phyloP scores from a whole-genome alignment of 2,329 filamentous ascomycete genomes.

The Penicillium sumatraense region DNA sequence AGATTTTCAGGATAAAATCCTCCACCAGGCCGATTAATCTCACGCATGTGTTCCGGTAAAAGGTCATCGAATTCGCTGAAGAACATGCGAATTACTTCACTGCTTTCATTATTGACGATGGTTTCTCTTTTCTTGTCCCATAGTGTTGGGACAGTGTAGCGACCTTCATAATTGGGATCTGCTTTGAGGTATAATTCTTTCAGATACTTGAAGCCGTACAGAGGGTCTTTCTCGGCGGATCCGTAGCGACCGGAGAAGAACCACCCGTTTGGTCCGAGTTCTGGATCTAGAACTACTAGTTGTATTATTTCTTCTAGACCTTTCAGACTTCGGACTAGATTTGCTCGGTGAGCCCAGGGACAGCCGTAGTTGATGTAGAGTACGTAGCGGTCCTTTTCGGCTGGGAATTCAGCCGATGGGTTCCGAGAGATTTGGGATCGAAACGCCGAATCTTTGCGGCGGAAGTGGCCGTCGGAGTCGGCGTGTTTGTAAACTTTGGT shows the following conservation, averaged over 20 bases:
- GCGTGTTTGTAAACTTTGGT: conserved; percentile 36
- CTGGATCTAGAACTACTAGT: conserved; percentile 48
- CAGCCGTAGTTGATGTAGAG: conserved; percentile 66
- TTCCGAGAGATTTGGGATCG: conserved; percentile 60
- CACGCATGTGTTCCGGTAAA: conserved; percentile 61
- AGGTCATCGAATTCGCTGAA: conserved; percentile 74
- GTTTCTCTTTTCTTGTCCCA: conserved; percentile 76
- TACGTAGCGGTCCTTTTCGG: conserved; percentile 64
- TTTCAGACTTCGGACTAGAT: conserved; percentile 55
- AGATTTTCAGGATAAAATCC: conserved; percentile 69
- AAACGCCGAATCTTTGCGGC: conserved; percentile 59
- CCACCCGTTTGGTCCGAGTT: conserved; percentile 64
- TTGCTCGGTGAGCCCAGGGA: conserved; percentile 64
- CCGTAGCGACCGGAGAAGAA: conserved; percentile 70
- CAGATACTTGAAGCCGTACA: conserved; percentile 73
- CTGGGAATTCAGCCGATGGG: conserved; percentile 57
- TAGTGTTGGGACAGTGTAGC: conserved; percentile 81
- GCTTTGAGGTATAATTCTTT: conserved; percentile 75
- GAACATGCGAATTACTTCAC: conserved; percentile 85
- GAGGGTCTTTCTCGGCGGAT: conserved; percentile 65
- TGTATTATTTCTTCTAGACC: conserved; percentile 56
- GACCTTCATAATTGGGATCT: conserved; percentile 69
- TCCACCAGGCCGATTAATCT: conserved; percentile 55
- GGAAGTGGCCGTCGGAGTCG: conserved; percentile 57
- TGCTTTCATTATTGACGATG: conserved; percentile 87